Evolutionary conservation across 2,329 filamentous ascomycete genomes (phyloP), one percentile per base, ranked within the genome.

Genomic region (Magnaporthiopsis incrustans): DNA sequence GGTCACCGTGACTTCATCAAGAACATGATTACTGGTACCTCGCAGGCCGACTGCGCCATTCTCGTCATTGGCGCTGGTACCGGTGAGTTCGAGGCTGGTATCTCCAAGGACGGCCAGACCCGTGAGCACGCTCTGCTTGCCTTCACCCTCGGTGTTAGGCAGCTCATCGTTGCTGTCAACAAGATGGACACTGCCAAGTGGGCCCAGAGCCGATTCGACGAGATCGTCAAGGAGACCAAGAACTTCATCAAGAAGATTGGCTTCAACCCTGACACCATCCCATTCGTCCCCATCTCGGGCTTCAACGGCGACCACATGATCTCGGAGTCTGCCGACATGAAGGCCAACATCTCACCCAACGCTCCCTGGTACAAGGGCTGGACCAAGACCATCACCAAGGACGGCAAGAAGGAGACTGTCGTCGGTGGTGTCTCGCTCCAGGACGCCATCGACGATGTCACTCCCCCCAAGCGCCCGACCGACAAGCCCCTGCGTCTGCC

Each of bases 21-120:
- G 94, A 99, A 98, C 93, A 99, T 99, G 95, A 99, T 99, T 83
- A 98, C 95, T 90, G 95, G 95, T 93, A 98, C 95, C 79, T 99
- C 95, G 82, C 95, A 98, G 90, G 95, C 95, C 76, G 95, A 99
- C 80, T 98, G 95, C 85, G 95, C 95, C 78, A 92, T 99, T 82
- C 93, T 99, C 87, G 98, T 99, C 85, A 99, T 99, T 84, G 95
- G 94, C 76, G 92, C 95, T 78, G 95, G 95, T 87, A 97, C 92
- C 92, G 95, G 95, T 97, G 95, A 99, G 89, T 99, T 99, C 89
- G 95, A 99, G 89, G 95, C 95, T 90, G 95, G 95, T 98, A 99
- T 99, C 91, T 98, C 95, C 89, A 99, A 99, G 92, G 95, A 98
- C 92, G 95, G 95, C 82, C 95, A 99, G 91, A 99, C 95, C 75